A percentile compares a stretch with the other conserved stretches of the same genome.
These are phyloP conservation scores for Pisolithus microcarpus DNA, from an alignment of 768 basidiomycete genomes.

Conservation along the genomic window DNA sequence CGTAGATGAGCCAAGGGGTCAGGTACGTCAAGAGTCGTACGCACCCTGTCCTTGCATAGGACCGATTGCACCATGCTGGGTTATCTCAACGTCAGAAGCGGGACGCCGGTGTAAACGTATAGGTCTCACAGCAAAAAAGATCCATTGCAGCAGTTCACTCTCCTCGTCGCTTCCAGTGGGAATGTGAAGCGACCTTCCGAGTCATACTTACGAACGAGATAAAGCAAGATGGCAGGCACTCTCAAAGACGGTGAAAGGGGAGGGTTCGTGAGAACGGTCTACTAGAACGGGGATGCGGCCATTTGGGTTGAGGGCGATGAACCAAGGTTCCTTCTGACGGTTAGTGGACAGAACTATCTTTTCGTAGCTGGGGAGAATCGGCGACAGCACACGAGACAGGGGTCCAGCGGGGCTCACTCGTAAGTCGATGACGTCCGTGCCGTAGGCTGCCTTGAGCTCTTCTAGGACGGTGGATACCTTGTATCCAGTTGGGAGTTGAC, in stretches of 20 bases:
- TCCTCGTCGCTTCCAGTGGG: slow-evolving; percentile 52
- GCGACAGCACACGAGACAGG: neutral
- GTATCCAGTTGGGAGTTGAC: slow-evolving; percentile 55
- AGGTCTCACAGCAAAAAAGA: slow-evolving; percentile 64
- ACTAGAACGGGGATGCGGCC: slow-evolving; percentile 64
- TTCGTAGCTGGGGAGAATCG: slow-evolving; percentile 32
- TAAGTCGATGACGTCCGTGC: slow-evolving; percentile 36
- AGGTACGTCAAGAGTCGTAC: neutral
- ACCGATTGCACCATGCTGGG: slow-evolving; percentile 70
- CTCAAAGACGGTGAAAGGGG: slow-evolving; percentile 67
- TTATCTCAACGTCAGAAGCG: neutral
- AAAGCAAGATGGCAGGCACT: slow-evolving; percentile 78
- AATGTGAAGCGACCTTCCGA: slow-evolving; percentile 62
- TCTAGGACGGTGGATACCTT: slow-evolving; percentile 50
- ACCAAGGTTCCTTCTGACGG: slow-evolving; percentile 79
- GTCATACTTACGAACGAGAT: slow-evolving; percentile 77
- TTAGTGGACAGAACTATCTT: slow-evolving; percentile 54
- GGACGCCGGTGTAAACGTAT: too few relatives aligned
- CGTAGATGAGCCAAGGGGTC: neutral
- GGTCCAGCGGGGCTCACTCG: slow-evolving; percentile 31
- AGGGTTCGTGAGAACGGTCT: slow-evolving; percentile 44
- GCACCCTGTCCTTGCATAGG: slow-evolving; percentile 80
- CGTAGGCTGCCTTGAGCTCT: slow-evolving; percentile 53
- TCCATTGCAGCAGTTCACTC: slow-evolving; percentile 77
- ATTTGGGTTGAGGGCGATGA: slow-evolving; percentile 66